These are phyloP conservation scores for Colletotrichum cuscutae DNA, from an alignment of 2,329 filamentous ascomycete species.

Conservation along the genomic window DNA sequence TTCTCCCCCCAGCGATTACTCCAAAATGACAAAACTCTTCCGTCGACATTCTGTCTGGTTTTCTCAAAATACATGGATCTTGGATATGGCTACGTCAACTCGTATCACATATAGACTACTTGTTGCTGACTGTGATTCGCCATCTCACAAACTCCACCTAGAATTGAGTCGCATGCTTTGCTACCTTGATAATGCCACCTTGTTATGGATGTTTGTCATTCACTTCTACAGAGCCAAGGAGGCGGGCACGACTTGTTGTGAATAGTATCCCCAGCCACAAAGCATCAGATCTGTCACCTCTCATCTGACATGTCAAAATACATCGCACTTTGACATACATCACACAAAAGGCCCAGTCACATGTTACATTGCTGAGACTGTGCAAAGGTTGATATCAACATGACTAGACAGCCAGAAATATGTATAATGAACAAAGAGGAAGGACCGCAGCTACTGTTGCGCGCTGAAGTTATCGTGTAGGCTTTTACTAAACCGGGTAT, in stretches of 20 bases:
- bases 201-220: background rate
- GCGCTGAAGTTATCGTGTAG: constrained; percentile 26
- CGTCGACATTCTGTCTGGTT: background rate
- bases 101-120: background rate
- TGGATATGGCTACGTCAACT: background rate
- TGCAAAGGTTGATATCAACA: background rate
- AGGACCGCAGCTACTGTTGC: background rate
- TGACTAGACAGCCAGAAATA: background rate
- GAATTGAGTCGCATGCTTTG: background rate
- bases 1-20: background rate
- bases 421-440: constrained; percentile 22
- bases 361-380: background rate
- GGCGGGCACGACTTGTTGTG: background rate
- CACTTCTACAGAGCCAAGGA: background rate
- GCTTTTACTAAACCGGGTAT: constrained; percentile 33
- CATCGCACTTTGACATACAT: background rate
- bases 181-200: constrained; percentile 1
- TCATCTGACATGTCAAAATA: background rate
- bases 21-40: background rate
- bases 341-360: background rate
- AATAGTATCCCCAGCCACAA: background rate
- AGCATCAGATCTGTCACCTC: background rate
- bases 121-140: background rate
- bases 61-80: background rate
- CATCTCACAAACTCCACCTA: background rate